These are phyloP conservation scores for Colletotrichum sublineola DNA, from an alignment of 2,329 filamentous ascomycete species.

Conservation along the genomic window DNA sequence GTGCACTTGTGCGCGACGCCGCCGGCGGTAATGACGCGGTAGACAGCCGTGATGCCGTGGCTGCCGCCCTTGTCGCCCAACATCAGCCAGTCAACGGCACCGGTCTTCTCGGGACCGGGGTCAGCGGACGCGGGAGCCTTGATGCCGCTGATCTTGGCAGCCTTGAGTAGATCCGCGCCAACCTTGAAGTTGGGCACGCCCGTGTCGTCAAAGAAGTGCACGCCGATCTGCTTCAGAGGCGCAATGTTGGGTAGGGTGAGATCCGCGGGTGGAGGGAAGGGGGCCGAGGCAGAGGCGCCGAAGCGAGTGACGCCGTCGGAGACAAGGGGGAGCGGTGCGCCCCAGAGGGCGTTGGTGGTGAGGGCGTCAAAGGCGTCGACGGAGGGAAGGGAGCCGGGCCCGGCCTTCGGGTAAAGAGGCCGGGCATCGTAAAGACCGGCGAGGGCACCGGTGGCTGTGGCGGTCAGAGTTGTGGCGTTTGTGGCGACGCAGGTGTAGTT, in stretches of 20 bases:
- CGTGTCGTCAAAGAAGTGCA: slow-evolving; percentile 74
- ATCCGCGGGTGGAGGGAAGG: slow-evolving; percentile 58
- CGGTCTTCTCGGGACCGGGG: slow-evolving; percentile 60
- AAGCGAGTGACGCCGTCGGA: slow-evolving; percentile 53
- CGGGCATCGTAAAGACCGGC: slow-evolving; percentile 72
- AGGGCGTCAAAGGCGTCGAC: slow-evolving; percentile 56
- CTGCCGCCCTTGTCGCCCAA: slow-evolving; percentile 59
- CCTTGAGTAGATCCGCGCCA: slow-evolving; percentile 56
- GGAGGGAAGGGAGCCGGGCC: slow-evolving; percentile 53
- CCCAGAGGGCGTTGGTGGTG: slow-evolving; percentile 56
- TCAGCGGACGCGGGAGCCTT: slow-evolving; percentile 65
- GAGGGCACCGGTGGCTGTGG: slow-evolving; percentile 65
- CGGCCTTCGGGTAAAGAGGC: slow-evolving; percentile 62
- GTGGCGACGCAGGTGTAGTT: slow-evolving; percentile 73
- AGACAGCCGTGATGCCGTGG: slow-evolving; percentile 58
- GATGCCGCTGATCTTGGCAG: slow-evolving; percentile 63
- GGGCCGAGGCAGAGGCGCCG: slow-evolving; percentile 59
- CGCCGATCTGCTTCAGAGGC: slow-evolving; percentile 64
- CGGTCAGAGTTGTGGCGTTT: slow-evolving; percentile 46
- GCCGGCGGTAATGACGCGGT: slow-evolving; percentile 68
- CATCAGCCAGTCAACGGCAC: slow-evolving; percentile 68
- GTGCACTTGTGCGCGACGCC: slow-evolving; percentile 61
- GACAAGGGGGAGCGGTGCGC: slow-evolving; percentile 63
- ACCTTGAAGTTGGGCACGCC: slow-evolving; percentile 73
- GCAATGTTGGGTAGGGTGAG: slow-evolving; percentile 53